These are phyloP conservation scores for Silene uniflora DNA, from an alignment of 148 eudicot genomes.

Conservation along the genomic window DNA sequence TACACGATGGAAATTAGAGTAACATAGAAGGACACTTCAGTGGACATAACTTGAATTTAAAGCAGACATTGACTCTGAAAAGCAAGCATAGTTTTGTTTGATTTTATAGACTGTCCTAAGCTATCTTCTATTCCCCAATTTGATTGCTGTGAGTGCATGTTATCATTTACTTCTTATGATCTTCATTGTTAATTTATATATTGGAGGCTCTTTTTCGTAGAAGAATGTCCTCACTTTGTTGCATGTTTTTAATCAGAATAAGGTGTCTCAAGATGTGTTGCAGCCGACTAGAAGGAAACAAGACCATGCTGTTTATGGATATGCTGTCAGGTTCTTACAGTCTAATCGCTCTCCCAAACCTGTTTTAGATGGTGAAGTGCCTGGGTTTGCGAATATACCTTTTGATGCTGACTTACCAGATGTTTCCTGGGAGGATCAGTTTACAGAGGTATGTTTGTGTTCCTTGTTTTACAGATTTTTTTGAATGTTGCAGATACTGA, in stretches of 20 bases:
- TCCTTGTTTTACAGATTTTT: conserved; percentile 10
- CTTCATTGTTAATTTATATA: not conserved
- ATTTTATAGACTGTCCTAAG: not conserved
- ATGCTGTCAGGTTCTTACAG: conserved; percentile 71
- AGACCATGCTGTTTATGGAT: conserved; percentile 45
- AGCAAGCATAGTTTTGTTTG: not conserved
- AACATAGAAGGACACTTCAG: not conserved
- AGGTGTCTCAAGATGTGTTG: conserved; percentile 37
- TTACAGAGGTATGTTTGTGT: conserved; percentile 57
- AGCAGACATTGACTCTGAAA: conserved; percentile 4
- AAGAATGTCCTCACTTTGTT: not conserved
- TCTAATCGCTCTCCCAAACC: conserved; percentile 33
- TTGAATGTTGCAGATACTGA: conserved; percentile 13
- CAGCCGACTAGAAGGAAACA: conserved; percentile 31
- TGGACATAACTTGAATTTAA: not conserved
- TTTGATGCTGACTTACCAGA: conserved; percentile 40
- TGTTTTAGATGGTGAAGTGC: conserved; percentile 37
- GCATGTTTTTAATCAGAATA: conserved; percentile 32
- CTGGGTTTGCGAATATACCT: conserved; percentile 38
- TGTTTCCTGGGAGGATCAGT: conserved; percentile 53
- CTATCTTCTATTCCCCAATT: not conserved
- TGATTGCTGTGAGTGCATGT: not conserved
- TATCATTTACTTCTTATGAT: not conserved
- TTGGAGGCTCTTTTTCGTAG: not conserved
- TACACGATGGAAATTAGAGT: not conserved